phyloP scores from a whole-genome alignment of 108 stramenopile genomes.

The Fragilariopsis cylindrus region DNA sequence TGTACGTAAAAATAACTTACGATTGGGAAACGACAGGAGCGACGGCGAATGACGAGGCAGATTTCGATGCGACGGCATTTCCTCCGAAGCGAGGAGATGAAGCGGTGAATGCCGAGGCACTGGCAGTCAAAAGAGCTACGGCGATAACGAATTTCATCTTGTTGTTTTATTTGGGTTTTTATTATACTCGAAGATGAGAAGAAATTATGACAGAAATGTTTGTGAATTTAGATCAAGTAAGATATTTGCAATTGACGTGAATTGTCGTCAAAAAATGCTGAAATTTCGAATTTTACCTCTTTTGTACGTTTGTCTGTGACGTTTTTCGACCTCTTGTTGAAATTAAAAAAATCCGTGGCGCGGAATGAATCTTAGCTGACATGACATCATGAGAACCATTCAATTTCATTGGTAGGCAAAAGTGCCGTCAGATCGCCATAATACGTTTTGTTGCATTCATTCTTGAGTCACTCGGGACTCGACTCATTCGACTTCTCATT shows the following conservation, averaged over 20 bases:
- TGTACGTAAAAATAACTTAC: slow-evolving; percentile 16
- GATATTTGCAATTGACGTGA: too few relatives aligned
- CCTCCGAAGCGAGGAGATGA: slow-evolving; percentile 22
- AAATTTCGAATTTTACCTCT: neutral
- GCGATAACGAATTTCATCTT: slow-evolving; percentile 33
- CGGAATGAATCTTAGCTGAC: neutral
- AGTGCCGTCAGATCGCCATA: too few relatives aligned
- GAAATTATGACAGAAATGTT: neutral
- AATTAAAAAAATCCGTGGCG: neutral
- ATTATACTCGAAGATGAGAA: neutral
- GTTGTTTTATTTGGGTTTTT: neutral
- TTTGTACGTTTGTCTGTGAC: neutral
- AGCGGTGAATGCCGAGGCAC: slow-evolving; percentile 35
- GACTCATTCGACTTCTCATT: too few relatives aligned
- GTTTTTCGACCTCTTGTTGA: slow-evolving; percentile 8
- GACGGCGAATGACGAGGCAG: neutral
- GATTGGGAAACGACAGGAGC: slow-evolving; percentile 16
- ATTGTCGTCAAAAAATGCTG: neutral
- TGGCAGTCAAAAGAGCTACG: slow-evolving; percentile 29
- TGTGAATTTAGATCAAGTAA: too few relatives aligned
- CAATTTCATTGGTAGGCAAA: too few relatives aligned
- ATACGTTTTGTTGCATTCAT: too few relatives aligned
- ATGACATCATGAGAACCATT: too few relatives aligned
- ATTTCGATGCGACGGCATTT: slow-evolving; percentile 4
- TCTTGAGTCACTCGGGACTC: too few relatives aligned